Conservation (phyloP, 768 basidiomycete species). For the Auricularia sp. region DNA sequence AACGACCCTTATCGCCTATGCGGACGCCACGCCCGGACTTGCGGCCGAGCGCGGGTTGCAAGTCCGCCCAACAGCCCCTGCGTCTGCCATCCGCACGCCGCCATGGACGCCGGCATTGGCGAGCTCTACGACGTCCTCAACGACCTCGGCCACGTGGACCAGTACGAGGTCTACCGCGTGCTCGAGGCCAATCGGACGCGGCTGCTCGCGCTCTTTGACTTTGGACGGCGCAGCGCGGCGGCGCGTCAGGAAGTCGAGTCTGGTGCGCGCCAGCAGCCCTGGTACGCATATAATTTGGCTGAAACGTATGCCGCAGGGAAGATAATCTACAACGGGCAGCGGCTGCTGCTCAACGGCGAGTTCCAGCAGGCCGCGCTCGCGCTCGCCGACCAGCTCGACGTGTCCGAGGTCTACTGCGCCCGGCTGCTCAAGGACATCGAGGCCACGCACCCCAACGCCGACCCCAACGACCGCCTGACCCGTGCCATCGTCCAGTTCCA, state of each 20-base stretch:
- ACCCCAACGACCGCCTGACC: constrained; percentile 50
- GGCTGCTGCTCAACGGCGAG: constrained; percentile 66
- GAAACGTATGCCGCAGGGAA: constrained; percentile 40
- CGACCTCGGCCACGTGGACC: constrained; percentile 1
- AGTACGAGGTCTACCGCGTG: constrained; percentile 17
- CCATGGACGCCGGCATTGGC: constrained; percentile 4
- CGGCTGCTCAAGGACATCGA: constrained; percentile 56
- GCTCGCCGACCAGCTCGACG: constrained; percentile 69
- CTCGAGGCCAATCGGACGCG: constrained; percentile 27
- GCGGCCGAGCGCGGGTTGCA: not conserved
- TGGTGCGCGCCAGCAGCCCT: constrained; percentile 27
- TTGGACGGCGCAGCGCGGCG: constrained; percentile 48
- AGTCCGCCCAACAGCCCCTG: not conserved
- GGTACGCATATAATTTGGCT: not conserved
- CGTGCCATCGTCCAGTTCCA: constrained; percentile 59
- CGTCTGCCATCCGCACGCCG: not conserved
- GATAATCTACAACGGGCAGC: constrained; percentile 49
- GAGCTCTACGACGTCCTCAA: constrained; percentile 2
- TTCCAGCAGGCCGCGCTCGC: constrained; percentile 71
- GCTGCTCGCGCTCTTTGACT: constrained; percentile 55
- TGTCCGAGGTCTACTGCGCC: constrained; percentile 75
- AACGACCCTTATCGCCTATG: too few relatives aligned
- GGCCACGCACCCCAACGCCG: constrained; percentile 54
- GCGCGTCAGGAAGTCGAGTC: constrained; percentile 68
- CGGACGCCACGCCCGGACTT: too few relatives aligned